phyloP scores from a whole-genome alignment of 371 early-diverging fungal species.

The Apophysomyces trapeziformis region DNA sequence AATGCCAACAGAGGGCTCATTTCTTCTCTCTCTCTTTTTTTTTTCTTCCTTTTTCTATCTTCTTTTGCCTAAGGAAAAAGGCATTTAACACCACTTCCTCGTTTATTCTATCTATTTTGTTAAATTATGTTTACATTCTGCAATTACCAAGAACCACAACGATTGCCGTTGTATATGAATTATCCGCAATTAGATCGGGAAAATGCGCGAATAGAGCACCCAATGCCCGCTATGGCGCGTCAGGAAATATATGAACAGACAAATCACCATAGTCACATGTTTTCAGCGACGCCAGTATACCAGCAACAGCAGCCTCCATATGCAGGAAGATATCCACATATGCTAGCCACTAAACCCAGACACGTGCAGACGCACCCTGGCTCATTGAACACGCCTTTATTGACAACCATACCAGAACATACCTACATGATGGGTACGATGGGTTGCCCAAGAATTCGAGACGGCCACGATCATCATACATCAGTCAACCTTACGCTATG shows the following conservation, averaged over 20 bases:
- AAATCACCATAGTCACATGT: neutral
- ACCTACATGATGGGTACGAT: neutral
- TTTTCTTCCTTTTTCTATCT: neutral
- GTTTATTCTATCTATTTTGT: neutral
- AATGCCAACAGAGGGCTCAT: neutral
- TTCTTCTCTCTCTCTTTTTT: neutral
- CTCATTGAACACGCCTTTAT: neutral
- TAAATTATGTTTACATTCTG: neutral
- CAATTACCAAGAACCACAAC: neutral
- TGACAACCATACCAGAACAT: neutral
- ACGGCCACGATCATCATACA: neutral
- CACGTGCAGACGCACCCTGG: constrained; percentile 2
- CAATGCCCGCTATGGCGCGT: neutral
- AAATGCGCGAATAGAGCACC: neutral
- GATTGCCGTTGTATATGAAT: neutral
- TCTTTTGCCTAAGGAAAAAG: neutral
- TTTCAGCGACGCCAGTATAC: neutral
- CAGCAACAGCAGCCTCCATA: neutral
- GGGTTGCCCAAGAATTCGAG: neutral
- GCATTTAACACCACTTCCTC: neutral
- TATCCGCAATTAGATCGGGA: neutral
- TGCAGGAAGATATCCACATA: neutral
- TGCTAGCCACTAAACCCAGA: neutral
- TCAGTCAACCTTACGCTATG: neutral
- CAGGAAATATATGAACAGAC: neutral